Evolutionary conservation across 1,284 basidiomycete species (phyloP).

Genomic region (Stereum hirsutum): DNA sequence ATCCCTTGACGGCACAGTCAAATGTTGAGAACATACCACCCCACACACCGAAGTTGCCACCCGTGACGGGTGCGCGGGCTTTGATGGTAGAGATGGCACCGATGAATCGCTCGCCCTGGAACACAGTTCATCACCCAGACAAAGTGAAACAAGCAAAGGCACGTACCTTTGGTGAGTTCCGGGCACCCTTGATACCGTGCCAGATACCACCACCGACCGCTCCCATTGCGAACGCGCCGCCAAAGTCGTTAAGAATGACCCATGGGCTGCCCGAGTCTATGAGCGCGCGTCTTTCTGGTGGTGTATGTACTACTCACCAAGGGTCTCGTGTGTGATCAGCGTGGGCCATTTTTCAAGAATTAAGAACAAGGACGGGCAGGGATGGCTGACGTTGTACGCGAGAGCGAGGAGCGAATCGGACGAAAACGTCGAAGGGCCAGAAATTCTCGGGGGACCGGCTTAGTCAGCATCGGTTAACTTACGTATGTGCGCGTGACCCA

Average conservation of each 20-base stretch:
- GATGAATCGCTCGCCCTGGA: slow-evolving; percentile 85
- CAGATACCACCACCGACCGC: slow-evolving; percentile 95
- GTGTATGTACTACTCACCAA: slow-evolving; percentile 43
- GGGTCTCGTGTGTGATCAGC: slow-evolving; percentile 92
- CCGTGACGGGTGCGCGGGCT: slow-evolving; percentile 95
- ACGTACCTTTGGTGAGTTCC: slow-evolving; percentile 90
- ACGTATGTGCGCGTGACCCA: slow-evolving; percentile 5
- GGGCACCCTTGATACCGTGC: slow-evolving; percentile 98
- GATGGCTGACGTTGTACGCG: background rate
- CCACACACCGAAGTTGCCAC: slow-evolving; percentile 98
- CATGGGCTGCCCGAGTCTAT: slow-evolving; percentile 62
- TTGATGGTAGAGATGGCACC: slow-evolving; percentile 97
- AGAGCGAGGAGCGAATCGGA: background rate
- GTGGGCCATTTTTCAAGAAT: no score
- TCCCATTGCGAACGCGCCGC: slow-evolving; percentile 94
- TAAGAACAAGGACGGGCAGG: background rate
- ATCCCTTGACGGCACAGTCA: slow-evolving; percentile 96
- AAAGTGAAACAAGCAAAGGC: slow-evolving; percentile 1
- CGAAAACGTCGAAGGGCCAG: no score
- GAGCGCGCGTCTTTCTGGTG: background rate
- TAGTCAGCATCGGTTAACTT: no score
- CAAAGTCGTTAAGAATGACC: slow-evolving; percentile 98
- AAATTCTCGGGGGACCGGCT: no score
- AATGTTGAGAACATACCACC: slow-evolving; percentile 96
- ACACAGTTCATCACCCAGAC: no score